Evolutionary conservation across 345 rosid species (phyloP).

Genomic region (Populus simonii): DNA sequence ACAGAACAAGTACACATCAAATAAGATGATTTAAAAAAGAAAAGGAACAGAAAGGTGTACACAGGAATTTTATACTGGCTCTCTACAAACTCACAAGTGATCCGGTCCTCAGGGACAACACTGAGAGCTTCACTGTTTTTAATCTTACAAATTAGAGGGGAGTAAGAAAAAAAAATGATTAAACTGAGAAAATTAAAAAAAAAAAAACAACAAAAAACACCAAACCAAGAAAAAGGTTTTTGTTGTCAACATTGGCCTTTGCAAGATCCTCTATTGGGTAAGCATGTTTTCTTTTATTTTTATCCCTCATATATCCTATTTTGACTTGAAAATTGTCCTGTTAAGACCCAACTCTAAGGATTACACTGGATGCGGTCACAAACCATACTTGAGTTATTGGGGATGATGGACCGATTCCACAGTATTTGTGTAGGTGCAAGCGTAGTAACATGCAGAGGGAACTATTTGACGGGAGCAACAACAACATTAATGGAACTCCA

Average conservation of each 20-base stretch:
- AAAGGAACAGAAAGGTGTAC: no score
- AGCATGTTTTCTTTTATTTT: not conserved
- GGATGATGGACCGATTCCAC: constrained; percentile 62
- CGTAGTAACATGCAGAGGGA: constrained; percentile 41
- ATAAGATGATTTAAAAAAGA: no score
- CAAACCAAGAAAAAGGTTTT: not conserved
- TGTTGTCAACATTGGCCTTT: not conserved
- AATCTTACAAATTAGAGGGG: no score
- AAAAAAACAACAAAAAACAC: no score
- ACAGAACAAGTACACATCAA: no score
- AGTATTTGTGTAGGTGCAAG: constrained; percentile 78
- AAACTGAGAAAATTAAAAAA: no score
- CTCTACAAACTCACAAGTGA: no score
- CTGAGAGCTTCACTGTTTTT: no score
- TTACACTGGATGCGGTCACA: constrained; percentile 67
- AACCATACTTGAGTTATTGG: constrained; percentile 76
- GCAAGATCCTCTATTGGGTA: not conserved
- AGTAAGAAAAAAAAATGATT: no score
- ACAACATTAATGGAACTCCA: no score
- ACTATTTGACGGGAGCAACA: constrained; percentile 25
- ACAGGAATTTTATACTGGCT: no score
- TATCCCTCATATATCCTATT: not conserved
- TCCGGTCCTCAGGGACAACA: no score
- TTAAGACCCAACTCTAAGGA: constrained; percentile 70
- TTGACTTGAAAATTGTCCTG: constrained; percentile 8